These are phyloP conservation scores for Chrysophaeum taylorii DNA, from an alignment of 352 stramenopile genomes.

Conservation along the genomic window DNA sequence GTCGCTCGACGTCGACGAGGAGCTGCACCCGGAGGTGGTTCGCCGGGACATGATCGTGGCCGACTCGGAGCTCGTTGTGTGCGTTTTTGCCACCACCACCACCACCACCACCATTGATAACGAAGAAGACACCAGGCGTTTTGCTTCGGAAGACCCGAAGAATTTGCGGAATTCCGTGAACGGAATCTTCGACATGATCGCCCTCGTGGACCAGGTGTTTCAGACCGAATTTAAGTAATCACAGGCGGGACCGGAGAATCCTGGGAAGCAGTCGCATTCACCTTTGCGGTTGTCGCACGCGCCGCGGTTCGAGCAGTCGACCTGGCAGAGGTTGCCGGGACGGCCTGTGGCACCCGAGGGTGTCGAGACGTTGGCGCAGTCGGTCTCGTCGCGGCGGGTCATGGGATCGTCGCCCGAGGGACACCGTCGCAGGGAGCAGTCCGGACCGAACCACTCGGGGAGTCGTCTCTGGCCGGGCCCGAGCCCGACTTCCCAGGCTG, in stretches of 20 bases:
- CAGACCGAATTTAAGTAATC: too few relatives aligned
- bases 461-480: conserved; percentile 56
- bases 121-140: too few relatives aligned
- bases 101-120: too few relatives aligned
- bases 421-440: conserved; percentile 65
- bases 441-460: conserved; percentile 70
- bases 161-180: too few relatives aligned
- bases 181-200: too few relatives aligned
- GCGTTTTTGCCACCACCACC: too few relatives aligned
- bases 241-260: conserved; percentile 48
- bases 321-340: conserved; percentile 68
- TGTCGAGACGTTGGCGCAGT: conserved; percentile 46
- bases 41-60: too few relatives aligned
- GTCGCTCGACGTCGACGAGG: too few relatives aligned
- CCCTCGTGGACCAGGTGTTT: too few relatives aligned
- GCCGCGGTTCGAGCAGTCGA: conserved; percentile 79
- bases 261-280: conserved; percentile 69
- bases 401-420: conserved; percentile 63
- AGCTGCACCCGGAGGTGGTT: too few relatives aligned
- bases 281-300: conserved; percentile 70
- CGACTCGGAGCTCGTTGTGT: too few relatives aligned
- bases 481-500: conserved; percentile 63
- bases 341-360: conserved; percentile 28
- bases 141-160: too few relatives aligned
- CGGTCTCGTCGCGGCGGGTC: conserved; percentile 50